Evolutionary conservation across 2,329 filamentous ascomycete genomes (phyloP).

Genomic region (Elsinoe fawcettii): DNA sequence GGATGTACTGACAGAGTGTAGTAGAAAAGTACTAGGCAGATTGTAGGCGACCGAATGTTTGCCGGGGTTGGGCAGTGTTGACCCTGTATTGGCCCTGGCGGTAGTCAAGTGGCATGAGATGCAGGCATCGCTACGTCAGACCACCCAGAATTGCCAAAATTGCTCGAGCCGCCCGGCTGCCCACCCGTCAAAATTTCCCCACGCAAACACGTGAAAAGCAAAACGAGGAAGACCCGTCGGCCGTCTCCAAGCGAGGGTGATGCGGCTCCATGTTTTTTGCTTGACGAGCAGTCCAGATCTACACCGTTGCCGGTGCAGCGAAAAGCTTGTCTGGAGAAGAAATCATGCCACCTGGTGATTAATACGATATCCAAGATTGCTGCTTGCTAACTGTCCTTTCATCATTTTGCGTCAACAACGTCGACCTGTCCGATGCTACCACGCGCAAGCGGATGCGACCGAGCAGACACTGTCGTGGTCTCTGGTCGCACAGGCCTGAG

Average conservation of each 20-base stretch:
- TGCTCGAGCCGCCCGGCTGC: neutral
- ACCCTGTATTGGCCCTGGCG: neutral
- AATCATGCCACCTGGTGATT: conserved; percentile 8
- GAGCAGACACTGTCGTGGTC: neutral
- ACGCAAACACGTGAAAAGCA: conserved; percentile 10
- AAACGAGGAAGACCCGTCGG: neutral
- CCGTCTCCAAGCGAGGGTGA: neutral
- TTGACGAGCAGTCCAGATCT: conserved; percentile 3
- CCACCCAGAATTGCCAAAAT: neutral
- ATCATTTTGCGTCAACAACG: neutral
- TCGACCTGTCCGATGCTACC: neutral
- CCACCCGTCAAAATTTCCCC: neutral
- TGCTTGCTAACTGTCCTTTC: neutral
- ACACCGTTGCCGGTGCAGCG: conserved; percentile 10
- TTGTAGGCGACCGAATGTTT: neutral
- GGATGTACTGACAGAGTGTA: neutral
- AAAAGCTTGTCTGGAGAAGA: conserved; percentile 8
- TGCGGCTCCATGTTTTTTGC: conserved; percentile 3
- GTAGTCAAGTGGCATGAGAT: neutral
- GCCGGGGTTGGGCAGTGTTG: neutral
- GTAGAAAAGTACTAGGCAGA: neutral
- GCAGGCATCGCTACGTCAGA: conserved; percentile 12
- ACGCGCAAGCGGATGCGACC: neutral
- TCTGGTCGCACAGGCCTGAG: neutral
- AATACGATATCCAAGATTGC: conserved; percentile 1